Conservation (phyloP, 768 basidiomycete species). For the Russula virescens region DNA sequence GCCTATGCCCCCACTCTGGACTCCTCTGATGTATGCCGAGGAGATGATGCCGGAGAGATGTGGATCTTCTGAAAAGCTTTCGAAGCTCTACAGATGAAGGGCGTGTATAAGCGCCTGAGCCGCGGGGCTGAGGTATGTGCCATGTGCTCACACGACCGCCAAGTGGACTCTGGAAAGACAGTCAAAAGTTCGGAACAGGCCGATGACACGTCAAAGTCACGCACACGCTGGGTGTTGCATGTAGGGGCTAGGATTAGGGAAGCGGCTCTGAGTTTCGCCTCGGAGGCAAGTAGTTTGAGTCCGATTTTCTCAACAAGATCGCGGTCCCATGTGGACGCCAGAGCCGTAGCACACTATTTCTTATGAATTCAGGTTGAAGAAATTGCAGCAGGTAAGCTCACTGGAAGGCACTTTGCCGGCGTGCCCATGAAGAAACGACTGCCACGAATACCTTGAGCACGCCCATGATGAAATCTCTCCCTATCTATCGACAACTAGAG, state of each 20-base stretch:
- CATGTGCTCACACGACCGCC: conserved; percentile 51
- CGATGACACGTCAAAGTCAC: conserved; percentile 18
- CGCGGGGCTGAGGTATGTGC: conserved; percentile 7
- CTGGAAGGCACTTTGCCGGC: conserved; percentile 73
- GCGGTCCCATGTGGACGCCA: conserved; percentile 64
- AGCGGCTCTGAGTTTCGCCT: conserved; percentile 65
- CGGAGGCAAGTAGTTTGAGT: conserved; percentile 57
- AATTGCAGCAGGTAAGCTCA: conserved; percentile 27
- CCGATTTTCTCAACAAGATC: conserved; percentile 59
- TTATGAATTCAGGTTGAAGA: not conserved
- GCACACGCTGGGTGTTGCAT: conserved; percentile 76
- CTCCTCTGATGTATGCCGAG: conserved; percentile 67
- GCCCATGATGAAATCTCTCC: not conserved
- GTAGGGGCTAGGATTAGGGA: conserved; percentile 74
- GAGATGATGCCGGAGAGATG: conserved; percentile 64
- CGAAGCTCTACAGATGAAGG: conserved; percentile 49
- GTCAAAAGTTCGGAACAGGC: not conserved
- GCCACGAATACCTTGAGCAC: conserved; percentile 45
- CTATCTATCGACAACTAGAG: not conserved
- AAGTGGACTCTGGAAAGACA: conserved; percentile 50
- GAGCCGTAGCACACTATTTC: conserved; percentile 55
- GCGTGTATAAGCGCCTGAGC: not conserved
- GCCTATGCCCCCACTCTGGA: conserved; percentile 72
- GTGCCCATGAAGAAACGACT: conserved; percentile 78
- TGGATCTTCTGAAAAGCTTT: conserved; percentile 78